Conservation (phyloP, 768 basidiomycete species). For the Macrocybe gigantea region DNA sequence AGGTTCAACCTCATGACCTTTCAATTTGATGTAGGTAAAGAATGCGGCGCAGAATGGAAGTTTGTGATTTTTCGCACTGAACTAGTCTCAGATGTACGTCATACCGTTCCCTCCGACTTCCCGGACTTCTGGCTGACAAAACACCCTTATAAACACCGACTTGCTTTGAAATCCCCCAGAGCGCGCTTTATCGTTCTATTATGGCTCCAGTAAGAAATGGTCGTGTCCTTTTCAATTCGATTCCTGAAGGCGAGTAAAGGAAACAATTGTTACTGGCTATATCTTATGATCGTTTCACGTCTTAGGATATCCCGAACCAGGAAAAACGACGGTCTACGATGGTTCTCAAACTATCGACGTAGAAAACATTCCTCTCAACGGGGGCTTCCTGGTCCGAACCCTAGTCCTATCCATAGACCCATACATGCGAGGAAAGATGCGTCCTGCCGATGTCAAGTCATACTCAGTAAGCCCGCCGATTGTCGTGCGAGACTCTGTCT, state of each 20-base stretch:
- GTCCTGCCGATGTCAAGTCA: slow-evolving; percentile 14
- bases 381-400: slow-evolving; percentile 36
- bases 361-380: slow-evolving; percentile 30
- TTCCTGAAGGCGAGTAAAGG: slow-evolving; percentile 24
- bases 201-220: slow-evolving; percentile 28
- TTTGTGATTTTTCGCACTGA: too few species aligned
- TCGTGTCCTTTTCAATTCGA: slow-evolving; percentile 29
- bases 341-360: slow-evolving; percentile 35
- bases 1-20: too few species aligned
- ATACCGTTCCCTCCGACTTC: too few species aligned
- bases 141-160: too few species aligned
- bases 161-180: background rate
- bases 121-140: too few species aligned
- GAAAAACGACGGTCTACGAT: slow-evolving; percentile 34
- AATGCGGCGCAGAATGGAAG: too few species aligned
- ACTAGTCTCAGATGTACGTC: too few species aligned
- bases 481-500: background rate
- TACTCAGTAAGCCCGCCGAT: slow-evolving; percentile 7
- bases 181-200: background rate
- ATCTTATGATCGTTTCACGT: background rate
- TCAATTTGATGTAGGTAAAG: too few species aligned
- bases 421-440: slow-evolving; percentile 33
- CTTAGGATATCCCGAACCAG: slow-evolving; percentile 24
- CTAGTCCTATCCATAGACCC: slow-evolving; percentile 42
- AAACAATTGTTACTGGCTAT: background rate